phyloP scores from a whole-genome alignment of 164 flowering plant species.

The Annona cherimola region DNA sequence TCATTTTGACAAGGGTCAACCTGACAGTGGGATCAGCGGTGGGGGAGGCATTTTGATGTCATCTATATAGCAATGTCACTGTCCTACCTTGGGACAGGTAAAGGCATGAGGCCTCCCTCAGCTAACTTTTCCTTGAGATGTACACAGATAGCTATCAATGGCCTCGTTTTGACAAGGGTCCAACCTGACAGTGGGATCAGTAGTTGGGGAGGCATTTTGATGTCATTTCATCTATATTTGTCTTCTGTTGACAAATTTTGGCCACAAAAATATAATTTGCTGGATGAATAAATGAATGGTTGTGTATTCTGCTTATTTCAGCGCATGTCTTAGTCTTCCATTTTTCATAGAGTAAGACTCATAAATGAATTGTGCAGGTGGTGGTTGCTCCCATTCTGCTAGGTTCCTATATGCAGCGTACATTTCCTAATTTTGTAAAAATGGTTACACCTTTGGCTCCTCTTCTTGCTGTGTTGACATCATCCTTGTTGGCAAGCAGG shows the following conservation, averaged over 20 bases:
- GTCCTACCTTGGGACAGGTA: background rate
- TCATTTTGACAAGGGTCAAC: background rate
- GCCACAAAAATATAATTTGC: background rate
- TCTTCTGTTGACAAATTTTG: no score
- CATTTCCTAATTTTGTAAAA: conserved; percentile 58
- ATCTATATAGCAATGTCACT: no score
- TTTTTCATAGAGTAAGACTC: background rate
- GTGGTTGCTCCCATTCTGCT: conserved; percentile 75
- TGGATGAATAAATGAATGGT: background rate
- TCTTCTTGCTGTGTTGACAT: conserved; percentile 57
- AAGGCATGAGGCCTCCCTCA: background rate
- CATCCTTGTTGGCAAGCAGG: conserved; percentile 77
- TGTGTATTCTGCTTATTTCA: background rate
- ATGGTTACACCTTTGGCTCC: conserved; percentile 59
- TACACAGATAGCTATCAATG: background rate
- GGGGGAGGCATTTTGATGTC: background rate
- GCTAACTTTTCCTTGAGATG: background rate
- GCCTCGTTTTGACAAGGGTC: background rate
- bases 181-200: background rate
- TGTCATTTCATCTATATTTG: background rate
- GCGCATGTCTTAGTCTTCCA: background rate
- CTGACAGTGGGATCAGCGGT: background rate
- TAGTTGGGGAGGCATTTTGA: background rate
- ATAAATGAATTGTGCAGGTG: conserved; percentile 35
- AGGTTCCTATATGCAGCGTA: conserved; percentile 61